Evolutionary conservation across 306 rosid genomes (phyloP), one percentile per base, ranked within the genome.

Genomic region (peach (Prunus persica)): DNA sequence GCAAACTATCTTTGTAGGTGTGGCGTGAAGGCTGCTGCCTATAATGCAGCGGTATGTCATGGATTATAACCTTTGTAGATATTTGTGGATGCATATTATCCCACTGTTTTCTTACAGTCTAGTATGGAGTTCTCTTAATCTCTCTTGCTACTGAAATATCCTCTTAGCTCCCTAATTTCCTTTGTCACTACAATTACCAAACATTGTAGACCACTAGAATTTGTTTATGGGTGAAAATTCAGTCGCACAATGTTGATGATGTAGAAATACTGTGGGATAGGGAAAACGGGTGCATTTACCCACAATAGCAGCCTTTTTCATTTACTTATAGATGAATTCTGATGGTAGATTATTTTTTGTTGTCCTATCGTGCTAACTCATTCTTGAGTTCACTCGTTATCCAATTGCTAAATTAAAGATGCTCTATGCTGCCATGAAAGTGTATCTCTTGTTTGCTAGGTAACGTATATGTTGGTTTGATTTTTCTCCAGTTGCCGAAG

Each of bases 1-100:
- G 85, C 93, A 32, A 83, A 85, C 77, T 92, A 85, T 82, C 89
- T 94, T 63, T 86, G 89, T 81, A 77, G 75, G 64, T 78, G 79
- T 78, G 97, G 98, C 7, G 91, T 94, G 83, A 89, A 90, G 82
- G 97, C 97, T 72, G 96, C 98, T 79, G 93, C 98, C 75, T 94
- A 94, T 81, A 89, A 94, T 80, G 98, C 98, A 68, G 88, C 82
- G 77, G 96, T 92, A 89, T 64, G 87, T 71, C n/a, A 54, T 73
- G 28, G 68, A 73, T 28, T 73, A 34, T 41, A 73, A 34, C 9
- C 76, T 38, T 50, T 1, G 18, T 16, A 63, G 45, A 70, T 47
- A 50, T 41, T 22, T 18, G 22, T 51, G 56, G 16, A 54, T 63
- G 68, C 27, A 45, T 24, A 57, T 61, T 49, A 15, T 58, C 14